Conservation (phyloP, 108 stramenopile genomes). For the Nitzschia inconspicua region DNA sequence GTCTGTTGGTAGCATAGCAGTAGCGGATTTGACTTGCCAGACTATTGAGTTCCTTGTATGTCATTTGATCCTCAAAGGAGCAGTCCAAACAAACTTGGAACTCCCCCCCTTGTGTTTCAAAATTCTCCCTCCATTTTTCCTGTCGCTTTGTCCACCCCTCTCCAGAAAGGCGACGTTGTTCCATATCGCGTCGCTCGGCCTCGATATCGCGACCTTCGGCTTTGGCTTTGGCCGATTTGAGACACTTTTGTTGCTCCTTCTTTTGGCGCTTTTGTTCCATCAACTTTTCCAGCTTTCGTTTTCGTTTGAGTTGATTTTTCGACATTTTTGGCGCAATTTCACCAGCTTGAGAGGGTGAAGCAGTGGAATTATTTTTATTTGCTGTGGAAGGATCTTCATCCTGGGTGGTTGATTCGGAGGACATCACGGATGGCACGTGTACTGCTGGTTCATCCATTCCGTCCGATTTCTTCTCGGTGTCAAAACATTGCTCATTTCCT, state of each 20-base stretch:
- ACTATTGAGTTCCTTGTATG: constrained; percentile 59
- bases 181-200: constrained; percentile 40
- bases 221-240: constrained; percentile 56
- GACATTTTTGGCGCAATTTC: no score
- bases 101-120: constrained; percentile 19
- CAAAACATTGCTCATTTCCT: no score
- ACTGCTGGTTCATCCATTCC: no score
- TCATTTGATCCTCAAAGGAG: constrained; percentile 70
- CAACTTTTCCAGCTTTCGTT: constrained; percentile 45
- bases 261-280: constrained; percentile 58
- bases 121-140: constrained; percentile 44
- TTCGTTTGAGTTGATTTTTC: constrained; percentile 70
- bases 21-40: constrained; percentile 67
- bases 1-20: constrained; percentile 66
- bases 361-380: no score
- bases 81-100: constrained; percentile 68
- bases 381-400: no score
- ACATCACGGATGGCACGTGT: no score
- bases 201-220: constrained; percentile 71
- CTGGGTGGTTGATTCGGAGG: no score
- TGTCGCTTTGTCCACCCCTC: constrained; percentile 48
- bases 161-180: constrained; percentile 36
- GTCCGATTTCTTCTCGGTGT: no score
- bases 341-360: no score
- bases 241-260: constrained; percentile 58